Conservation (phyloP, 768 basidiomycete species). For the Collybia nuda region DNA sequence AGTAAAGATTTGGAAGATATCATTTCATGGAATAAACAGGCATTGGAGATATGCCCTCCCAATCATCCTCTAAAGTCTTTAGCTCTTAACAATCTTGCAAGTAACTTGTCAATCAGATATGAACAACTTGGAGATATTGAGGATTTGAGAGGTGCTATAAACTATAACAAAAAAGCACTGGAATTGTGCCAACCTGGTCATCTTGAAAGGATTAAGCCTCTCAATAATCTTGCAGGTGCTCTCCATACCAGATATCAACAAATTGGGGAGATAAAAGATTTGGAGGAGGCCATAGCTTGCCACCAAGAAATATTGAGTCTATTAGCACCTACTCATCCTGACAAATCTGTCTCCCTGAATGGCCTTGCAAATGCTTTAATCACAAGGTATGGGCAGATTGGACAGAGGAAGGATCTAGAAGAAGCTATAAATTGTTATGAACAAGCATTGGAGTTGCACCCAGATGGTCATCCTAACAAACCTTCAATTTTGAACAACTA, state of each 20-base stretch:
- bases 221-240: conserved; percentile 4
- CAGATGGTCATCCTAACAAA: neutral
- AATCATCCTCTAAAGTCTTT: conserved; percentile 10
- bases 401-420: neutral
- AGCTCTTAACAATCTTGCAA: conserved; percentile 8
- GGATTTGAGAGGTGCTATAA: neutral
- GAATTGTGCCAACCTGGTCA: neutral
- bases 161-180: conserved; percentile 1
- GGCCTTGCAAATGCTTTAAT: conserved; percentile 8
- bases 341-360: conserved; percentile 1
- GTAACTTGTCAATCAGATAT: conserved; percentile 3
- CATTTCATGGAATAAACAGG: conserved; percentile 4
- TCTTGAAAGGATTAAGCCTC: neutral
- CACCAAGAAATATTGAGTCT: conserved; percentile 8
- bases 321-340: conserved; percentile 14
- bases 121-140: conserved; percentile 3
- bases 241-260: conserved; percentile 5
- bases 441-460: neutral
- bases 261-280: too few species aligned
- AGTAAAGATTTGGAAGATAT: conserved; percentile 27
- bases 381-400: conserved; percentile 4
- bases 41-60: conserved; percentile 11
- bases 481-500: neutral
- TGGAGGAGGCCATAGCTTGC: too few species aligned
- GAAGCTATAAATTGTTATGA: neutral